These are phyloP conservation scores for Flaveria trinervia DNA, from an alignment of 129 eudicot species.

Conservation along the genomic window DNA sequence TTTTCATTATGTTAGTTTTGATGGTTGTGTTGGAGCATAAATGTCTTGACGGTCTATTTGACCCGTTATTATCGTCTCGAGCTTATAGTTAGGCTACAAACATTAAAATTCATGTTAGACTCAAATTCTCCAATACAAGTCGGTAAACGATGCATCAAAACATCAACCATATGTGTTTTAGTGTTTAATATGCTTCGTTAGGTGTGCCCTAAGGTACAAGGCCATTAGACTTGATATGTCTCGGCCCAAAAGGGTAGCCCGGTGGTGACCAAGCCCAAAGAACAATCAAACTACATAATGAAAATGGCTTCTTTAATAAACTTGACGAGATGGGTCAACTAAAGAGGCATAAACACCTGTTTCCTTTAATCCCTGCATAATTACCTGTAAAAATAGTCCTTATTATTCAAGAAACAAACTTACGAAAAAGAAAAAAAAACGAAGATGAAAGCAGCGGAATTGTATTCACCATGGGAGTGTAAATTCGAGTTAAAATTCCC, in stretches of 20 bases:
- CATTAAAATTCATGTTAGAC: background rate
- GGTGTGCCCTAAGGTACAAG: background rate
- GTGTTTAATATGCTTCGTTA: background rate
- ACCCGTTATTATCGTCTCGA: background rate
- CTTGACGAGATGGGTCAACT: constrained; percentile 35
- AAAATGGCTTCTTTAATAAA: background rate
- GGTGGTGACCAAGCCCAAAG: background rate
- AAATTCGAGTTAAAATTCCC: constrained; percentile 34
- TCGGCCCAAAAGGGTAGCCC: background rate
- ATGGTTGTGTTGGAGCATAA: constrained; percentile 3
- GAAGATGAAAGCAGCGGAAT: too few relatives aligned
- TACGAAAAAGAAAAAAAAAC: too few relatives aligned
- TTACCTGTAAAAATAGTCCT: constrained; percentile 32
- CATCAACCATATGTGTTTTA: background rate
- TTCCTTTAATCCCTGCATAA: constrained; percentile 53
- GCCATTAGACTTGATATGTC: background rate
- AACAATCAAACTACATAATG: background rate
- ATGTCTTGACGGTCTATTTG: background rate
- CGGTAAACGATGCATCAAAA: too few relatives aligned
- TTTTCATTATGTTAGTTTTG: constrained; percentile 13
- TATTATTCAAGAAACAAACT: background rate
- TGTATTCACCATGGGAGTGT: too few relatives aligned
- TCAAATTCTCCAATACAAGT: too few relatives aligned
- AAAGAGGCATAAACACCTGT: constrained; percentile 51
- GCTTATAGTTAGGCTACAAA: background rate